phyloP scores from a whole-genome alignment of 208 protist species.

The Vickermania spadyakhi region DNA sequence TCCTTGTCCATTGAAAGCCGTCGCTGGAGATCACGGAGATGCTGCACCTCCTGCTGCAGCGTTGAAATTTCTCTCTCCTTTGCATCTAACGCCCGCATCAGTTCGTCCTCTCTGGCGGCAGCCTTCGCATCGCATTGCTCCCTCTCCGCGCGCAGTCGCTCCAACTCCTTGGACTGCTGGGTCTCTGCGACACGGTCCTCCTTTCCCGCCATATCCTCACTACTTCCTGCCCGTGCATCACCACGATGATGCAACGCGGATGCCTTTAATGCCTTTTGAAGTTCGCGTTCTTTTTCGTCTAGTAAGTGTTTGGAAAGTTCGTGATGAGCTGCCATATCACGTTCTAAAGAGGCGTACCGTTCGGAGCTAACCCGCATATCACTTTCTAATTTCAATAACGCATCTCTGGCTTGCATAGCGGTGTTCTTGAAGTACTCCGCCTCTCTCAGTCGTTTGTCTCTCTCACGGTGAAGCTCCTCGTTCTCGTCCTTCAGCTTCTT shows the following conservation, averaged over 20 bases:
- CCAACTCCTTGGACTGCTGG: too few relatives aligned
- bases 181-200: neutral
- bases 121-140: slow-evolving; percentile 7
- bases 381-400: slow-evolving; percentile 1
- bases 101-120: neutral
- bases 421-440: neutral
- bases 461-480: neutral
- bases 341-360: neutral
- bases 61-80: neutral
- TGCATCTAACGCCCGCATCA: neutral
- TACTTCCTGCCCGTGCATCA: neutral
- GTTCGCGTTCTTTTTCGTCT: slow-evolving; percentile 5
- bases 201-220: neutral
- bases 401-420: slow-evolving; percentile 4
- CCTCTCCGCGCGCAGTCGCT: neutral
- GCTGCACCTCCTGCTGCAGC: neutral
- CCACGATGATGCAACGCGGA: neutral
- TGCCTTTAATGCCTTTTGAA: neutral
- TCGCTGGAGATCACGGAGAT: neutral
- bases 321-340: neutral
- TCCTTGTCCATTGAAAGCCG: neutral
- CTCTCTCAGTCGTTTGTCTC: neutral
- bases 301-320: neutral
- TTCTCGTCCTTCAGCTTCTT: neutral
- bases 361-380: neutral